Base-by-base conservation (phyloP, 1,284 basidiomycete species). In the Cryptococcus maquisensis region DNA sequence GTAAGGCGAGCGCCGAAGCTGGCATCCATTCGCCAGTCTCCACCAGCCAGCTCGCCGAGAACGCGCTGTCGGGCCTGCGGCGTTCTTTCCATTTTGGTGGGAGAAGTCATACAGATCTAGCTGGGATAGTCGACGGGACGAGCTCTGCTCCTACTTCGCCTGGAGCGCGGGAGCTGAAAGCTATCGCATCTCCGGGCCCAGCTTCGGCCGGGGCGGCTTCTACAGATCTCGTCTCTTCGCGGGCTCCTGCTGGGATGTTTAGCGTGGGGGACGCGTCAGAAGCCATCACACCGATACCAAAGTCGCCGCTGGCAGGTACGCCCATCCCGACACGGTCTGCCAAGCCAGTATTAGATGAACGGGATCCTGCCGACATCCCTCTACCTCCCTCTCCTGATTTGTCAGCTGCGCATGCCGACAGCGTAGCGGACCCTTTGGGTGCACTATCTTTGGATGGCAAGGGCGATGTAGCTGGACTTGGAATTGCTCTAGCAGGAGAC, bases 31-130 rank as follows among this genome's bases (percentile, higher is more conserved):
- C 28, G 7, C 10, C 28, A 32, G 39, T 41, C 4, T 54, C 55
- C 6, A 55, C 59, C 6, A 57, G 57, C 41, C 60, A 66, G 32
- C 59, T 72, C 9, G 72, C 72, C 18, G 72, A 72, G 48, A 63
- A 63, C 21, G 72, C 72, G 3, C 52, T 74, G 12, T 58, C 55
- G 6, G 68, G 69, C 1, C 49, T 74, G 23, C 54, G 71, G 24
- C 65, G 63, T 47, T 62, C 62, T 24, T 69, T 69, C 41, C 54
- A 66, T 39, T 64, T 69, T 24, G 38, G 45, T 13, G 50, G 56
- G n/a, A 21, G 49, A 32, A 50, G 50, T n/a, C 48, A 51, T 16
- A 41, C 36, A 15, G 59, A 61, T 43, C n/a, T 56, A 5, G 38
- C 43, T n/a, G 39, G 23, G 28, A 32, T 51, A n/a, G 49, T 28